Evolutionary conservation across 805 yeast species (phyloP).

Genomic region (Henningerozyma blattae): DNA sequence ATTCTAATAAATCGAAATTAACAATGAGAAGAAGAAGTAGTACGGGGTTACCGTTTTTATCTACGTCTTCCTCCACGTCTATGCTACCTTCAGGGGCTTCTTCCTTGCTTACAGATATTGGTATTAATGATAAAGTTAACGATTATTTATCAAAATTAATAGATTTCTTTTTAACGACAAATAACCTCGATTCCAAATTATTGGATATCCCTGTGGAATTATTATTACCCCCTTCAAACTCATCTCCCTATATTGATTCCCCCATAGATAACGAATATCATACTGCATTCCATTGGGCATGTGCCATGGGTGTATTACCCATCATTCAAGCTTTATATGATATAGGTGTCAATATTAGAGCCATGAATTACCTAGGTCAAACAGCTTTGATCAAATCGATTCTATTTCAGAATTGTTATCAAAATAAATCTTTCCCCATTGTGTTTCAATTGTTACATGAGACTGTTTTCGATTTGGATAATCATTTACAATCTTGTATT

Average conservation of each 20-base stretch:
- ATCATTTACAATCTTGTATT: constrained; percentile 59
- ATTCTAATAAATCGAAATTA: constrained; percentile 11
- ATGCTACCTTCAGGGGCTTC: too few species aligned
- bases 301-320: constrained; percentile 78
- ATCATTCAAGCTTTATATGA: constrained; percentile 64
- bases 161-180: constrained; percentile 19
- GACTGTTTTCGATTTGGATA: constrained; percentile 65
- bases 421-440: constrained; percentile 68
- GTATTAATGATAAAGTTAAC: constrained; percentile 20
- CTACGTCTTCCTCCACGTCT: constrained; percentile 11
- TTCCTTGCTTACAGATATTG: constrained; percentile 4
- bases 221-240: constrained; percentile 18
- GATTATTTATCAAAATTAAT: constrained; percentile 20
- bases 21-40: not conserved
- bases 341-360: constrained; percentile 55
- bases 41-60: too few species aligned
- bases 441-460: constrained; percentile 65
- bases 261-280: constrained; percentile 90
- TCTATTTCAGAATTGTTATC: constrained; percentile 76
- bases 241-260: constrained; percentile 39
- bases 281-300: constrained; percentile 94
- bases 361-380: constrained; percentile 57
- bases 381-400: constrained; percentile 80
- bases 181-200: constrained; percentile 1
- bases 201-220: constrained; percentile 16